Conservation (phyloP, 2,329 filamentous ascomycete species). For the Neoascochyta sp. region DNA sequence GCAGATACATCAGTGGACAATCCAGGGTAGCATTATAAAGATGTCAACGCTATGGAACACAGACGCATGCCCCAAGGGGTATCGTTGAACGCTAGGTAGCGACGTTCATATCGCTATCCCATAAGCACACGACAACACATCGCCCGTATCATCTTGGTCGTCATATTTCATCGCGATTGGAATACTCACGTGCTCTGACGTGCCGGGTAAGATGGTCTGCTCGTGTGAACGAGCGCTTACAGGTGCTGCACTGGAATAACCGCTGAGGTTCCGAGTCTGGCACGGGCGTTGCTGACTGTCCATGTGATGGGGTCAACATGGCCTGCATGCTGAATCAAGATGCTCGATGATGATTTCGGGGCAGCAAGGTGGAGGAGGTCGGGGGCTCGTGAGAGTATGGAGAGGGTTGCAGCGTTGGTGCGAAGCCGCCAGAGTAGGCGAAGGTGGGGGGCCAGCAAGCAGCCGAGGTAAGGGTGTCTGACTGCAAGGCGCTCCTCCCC, state of each 20-base stretch:
- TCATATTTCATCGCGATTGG: too few relatives aligned
- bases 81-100: too few relatives aligned
- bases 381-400: too few relatives aligned
- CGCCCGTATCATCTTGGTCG: too few relatives aligned
- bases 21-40: too few relatives aligned
- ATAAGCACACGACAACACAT: too few relatives aligned
- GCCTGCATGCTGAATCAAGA: constrained; percentile 16
- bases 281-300: constrained; percentile 6
- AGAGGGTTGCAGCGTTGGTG: constrained; percentile 9
- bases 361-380: constrained; percentile 23
- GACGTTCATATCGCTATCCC: too few relatives aligned
- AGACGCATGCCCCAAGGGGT: too few relatives aligned
- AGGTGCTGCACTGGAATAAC: constrained; percentile 51
- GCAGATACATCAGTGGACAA: constrained; percentile 11
- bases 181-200: constrained; percentile 47
- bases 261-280: constrained; percentile 19
- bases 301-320: constrained; percentile 7
- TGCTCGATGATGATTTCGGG: constrained; percentile 13
- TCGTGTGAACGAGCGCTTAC: constrained; percentile 51
- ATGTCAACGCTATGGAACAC: too few relatives aligned
- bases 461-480: too few relatives aligned
- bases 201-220: constrained; percentile 54
- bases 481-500: constrained; percentile 3
- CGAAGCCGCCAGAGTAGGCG: constrained; percentile 10
- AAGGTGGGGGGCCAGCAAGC: constrained; percentile 1